Base-by-base conservation (phyloP, 2,329 filamentous ascomycete species). In the Trichoderma harzianum region DNA sequence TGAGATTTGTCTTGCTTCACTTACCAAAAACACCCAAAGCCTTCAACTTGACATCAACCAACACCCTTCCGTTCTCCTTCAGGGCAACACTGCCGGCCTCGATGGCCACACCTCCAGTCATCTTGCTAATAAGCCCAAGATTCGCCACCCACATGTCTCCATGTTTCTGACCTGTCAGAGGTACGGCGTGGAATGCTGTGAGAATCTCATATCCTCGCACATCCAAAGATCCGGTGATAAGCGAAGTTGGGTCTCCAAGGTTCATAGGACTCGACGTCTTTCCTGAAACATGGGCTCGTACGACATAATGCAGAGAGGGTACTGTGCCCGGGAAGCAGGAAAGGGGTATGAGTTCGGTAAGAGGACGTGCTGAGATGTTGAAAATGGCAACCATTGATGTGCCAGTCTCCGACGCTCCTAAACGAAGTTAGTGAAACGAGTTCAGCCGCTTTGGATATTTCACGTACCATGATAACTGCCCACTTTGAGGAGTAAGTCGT, bases 101-200 rank as follows among this genome's bases (percentile, higher is more conserved):
- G 8, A 97, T 86, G 0, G 94, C 94, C 1, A 93, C 94, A 1
- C 91, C 90, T 0, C 94, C 95, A 0, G 94, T 94, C 93, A 98
- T 97, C 81, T 98, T 97, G 2, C 88, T 92, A 4, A 97, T 75
- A 2, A 98, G 84, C 0, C 95, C 95, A 1, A 98, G 81, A 21
- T 92, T 90, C 0, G 93, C 90, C 2, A 95, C 84, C 57, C 82
- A 82, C 0, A 91, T 83, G 6, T 74, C 63, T 1, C 74, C 74
- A 39, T 76, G 73, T 26, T 76, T 77, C 24, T 79, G 74, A n/a
- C 82, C 83, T 1, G 83, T 80, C 74, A 95, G 90, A 0, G 84
- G 80, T 1, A 85, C 84, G 2, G 94, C 80, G 0, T 92, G 91
- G 74, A 91, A 92, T 0, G 92, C 92, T 0, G 91, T 92, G 10